Evolutionary conservation across 1,284 basidiomycete species (phyloP).

Genomic region (Tremellales sp.): DNA sequence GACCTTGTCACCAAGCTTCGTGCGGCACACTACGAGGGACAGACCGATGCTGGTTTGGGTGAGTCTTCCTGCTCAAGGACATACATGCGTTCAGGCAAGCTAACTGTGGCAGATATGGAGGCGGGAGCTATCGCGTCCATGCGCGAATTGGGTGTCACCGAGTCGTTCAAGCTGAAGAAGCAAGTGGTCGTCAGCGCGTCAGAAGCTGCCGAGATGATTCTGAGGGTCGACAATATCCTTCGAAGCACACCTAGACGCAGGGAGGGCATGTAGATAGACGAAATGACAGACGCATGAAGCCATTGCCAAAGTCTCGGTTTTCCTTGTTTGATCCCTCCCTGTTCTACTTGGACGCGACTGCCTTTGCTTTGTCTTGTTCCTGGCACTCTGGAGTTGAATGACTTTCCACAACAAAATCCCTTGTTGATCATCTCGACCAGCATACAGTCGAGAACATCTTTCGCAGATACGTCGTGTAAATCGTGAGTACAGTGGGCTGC

Average conservation of each 20-base stretch:
- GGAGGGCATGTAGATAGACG: slow-evolving; percentile 46
- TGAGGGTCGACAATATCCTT: slow-evolving; percentile 60
- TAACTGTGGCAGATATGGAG: slow-evolving; percentile 68
- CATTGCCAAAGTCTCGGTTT: background rate
- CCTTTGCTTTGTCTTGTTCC: too few relatives aligned
- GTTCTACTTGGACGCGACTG: too few relatives aligned
- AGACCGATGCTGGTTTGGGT: slow-evolving; percentile 80
- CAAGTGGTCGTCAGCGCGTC: slow-evolving; percentile 92
- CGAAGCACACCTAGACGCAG: slow-evolving; percentile 57
- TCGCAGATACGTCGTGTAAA: too few relatives aligned
- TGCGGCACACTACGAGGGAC: slow-evolving; percentile 91
- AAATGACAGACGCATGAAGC: too few relatives aligned
- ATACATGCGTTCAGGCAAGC: background rate
- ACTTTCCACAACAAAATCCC: too few relatives aligned
- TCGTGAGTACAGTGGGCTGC: background rate
- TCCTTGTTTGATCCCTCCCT: background rate
- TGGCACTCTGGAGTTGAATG: too few relatives aligned
- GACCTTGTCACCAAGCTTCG: slow-evolving; percentile 87
- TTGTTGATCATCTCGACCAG: too few relatives aligned
- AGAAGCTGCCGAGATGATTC: slow-evolving; percentile 98
- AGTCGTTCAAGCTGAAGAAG: slow-evolving; percentile 95
- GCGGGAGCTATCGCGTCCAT: slow-evolving; percentile 80
- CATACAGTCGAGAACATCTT: too few relatives aligned
- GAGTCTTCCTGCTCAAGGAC: slow-evolving; percentile 30
- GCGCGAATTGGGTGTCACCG: slow-evolving; percentile 81